Evolutionary conservation across 768 basidiomycete species (phyloP).

Genomic region (Tylopilus intermedius): DNA sequence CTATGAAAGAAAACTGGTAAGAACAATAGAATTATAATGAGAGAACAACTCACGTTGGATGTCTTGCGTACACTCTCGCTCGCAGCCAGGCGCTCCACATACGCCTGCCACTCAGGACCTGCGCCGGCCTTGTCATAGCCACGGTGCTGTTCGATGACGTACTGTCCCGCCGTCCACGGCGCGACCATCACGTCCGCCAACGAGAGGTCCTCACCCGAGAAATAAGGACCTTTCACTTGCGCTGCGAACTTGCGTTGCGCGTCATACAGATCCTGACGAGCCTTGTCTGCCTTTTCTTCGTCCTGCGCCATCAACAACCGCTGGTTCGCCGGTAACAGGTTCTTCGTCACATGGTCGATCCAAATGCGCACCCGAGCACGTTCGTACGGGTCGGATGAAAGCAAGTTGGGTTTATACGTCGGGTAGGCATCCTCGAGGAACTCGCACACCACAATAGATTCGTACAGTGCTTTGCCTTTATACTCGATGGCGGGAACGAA

Average conservation of each 20-base stretch:
- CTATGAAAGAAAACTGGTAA: constrained; percentile 15
- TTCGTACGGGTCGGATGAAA: constrained; percentile 47
- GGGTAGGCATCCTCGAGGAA: constrained; percentile 60
- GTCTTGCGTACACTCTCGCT: constrained; percentile 49
- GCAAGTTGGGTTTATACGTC: constrained; percentile 39
- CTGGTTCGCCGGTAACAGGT: constrained; percentile 47
- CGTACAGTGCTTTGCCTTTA: constrained; percentile 51
- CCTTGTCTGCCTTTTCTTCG: constrained; percentile 32
- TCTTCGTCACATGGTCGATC: constrained; percentile 38
- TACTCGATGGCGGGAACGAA: constrained; percentile 60
- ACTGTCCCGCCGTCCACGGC: constrained; percentile 51
- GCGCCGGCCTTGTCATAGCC: constrained; percentile 42
- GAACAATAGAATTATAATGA: neutral
- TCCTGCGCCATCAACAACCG: constrained; percentile 41
- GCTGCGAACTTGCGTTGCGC: constrained; percentile 34
- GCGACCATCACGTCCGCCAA: constrained; percentile 52
- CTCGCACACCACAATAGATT: constrained; percentile 59
- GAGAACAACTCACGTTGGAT: constrained; percentile 29
- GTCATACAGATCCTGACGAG: constrained; percentile 35
- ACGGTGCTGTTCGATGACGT: constrained; percentile 45
- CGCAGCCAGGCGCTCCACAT: constrained; percentile 37
- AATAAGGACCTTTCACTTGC: constrained; percentile 48
- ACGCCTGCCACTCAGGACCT: constrained; percentile 41
- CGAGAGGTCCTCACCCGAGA: constrained; percentile 49
- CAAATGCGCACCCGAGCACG: constrained; percentile 32